These are phyloP conservation scores for Panaeolus papilionaceus DNA, from an alignment of 768 basidiomycete genomes.

Conservation along the genomic window DNA sequence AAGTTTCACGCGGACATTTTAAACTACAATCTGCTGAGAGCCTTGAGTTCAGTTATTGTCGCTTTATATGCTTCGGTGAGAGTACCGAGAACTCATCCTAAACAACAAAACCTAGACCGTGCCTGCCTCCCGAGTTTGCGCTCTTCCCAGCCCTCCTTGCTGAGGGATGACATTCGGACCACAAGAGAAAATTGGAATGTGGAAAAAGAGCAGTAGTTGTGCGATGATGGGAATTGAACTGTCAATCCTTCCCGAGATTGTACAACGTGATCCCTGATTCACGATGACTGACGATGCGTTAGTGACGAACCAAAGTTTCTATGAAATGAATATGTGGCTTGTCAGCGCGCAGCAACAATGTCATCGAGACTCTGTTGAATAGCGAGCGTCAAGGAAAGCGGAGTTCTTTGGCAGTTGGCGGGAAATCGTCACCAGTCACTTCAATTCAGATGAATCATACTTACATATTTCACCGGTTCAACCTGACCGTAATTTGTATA, in stretches of 20 bases:
- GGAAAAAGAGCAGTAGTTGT: background rate
- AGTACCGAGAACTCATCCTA: background rate
- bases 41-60: background rate
- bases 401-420: background rate
- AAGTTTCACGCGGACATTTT: background rate
- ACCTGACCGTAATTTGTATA: slow-evolving; percentile 2
- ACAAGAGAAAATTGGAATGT: background rate
- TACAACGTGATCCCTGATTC: slow-evolving; percentile 4
- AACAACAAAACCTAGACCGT: background rate
- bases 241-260: slow-evolving; percentile 14
- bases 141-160: slow-evolving; percentile 10
- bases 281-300: background rate
- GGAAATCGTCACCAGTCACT: background rate
- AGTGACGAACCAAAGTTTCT: background rate
- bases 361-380: background rate
- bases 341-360: background rate
- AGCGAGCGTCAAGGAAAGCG: background rate
- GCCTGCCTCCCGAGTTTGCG: background rate
- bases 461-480: background rate
- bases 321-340: background rate
- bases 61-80: background rate
- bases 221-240: slow-evolving; percentile 3
- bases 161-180: background rate
- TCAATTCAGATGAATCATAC: background rate
- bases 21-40: background rate